Percentiles rank a stretch among this genome's conserved stretches.
Evolutionary conservation across 2,329 filamentous ascomycete species (phyloP).

Genomic region (Arthrinium puccinioides): DNA sequence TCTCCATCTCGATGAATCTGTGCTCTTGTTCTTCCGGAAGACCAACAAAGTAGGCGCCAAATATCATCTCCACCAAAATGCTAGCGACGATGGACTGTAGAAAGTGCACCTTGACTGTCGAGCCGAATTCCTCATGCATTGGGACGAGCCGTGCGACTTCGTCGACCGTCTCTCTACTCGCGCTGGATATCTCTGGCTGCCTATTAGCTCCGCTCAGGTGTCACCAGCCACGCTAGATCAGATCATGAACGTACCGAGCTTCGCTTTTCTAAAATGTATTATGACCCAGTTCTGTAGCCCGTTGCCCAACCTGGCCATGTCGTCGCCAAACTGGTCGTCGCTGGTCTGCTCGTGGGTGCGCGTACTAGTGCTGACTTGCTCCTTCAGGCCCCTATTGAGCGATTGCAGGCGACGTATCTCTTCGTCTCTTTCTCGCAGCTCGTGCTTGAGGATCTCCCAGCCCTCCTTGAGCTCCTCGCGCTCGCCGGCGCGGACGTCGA

Average conservation of each 20-base stretch:
- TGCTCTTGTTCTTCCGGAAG: constrained; percentile 45
- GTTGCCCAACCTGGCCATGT: constrained; percentile 55
- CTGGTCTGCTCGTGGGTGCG: constrained; percentile 48
- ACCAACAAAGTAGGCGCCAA: constrained; percentile 57
- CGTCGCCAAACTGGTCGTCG: constrained; percentile 59
- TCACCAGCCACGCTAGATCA: constrained; percentile 14
- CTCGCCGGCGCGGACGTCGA: constrained; percentile 39
- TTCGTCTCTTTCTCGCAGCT: constrained; percentile 43
- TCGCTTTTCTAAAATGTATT: constrained; percentile 58
- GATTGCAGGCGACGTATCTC: constrained; percentile 46
- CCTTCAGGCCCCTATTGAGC: constrained; percentile 62
- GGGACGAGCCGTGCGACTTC: constrained; percentile 39
- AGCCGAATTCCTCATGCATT: constrained; percentile 47
- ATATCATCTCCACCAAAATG: constrained; percentile 54
- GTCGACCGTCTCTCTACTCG: too few relatives aligned
- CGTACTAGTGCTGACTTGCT: constrained; percentile 63
- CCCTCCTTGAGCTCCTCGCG: constrained; percentile 41
- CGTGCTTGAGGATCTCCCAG: constrained; percentile 37
- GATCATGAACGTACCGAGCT: too few relatives aligned
- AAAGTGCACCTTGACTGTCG: constrained; percentile 50
- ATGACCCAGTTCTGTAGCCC: constrained; percentile 70
- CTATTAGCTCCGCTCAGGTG: neutral
- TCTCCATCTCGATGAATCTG: constrained; percentile 42
- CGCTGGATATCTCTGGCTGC: neutral
- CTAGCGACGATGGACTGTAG: constrained; percentile 55